Evolutionary conservation across 345 rosid genomes (phyloP).

Genomic region (Salix purpurea): DNA sequence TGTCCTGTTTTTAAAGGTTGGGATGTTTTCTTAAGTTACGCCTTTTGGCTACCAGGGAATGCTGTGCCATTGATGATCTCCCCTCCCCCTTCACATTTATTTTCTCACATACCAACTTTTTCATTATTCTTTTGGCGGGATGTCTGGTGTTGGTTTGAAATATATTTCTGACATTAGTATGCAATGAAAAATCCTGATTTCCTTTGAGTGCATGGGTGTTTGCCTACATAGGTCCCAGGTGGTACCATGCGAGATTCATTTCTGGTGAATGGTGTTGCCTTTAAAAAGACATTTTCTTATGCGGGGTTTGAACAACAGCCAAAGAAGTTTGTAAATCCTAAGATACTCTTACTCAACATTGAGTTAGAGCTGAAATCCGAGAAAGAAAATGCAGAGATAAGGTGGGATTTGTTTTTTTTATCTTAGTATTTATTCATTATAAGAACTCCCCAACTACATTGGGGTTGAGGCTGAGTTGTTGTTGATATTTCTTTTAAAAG

Average conservation of each 20-base stretch:
- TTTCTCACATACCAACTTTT: too few species aligned
- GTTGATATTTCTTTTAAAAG: not conserved
- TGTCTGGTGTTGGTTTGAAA: not conserved
- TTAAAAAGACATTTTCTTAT: constrained; percentile 97
- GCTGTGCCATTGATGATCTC: not conserved
- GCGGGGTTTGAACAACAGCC: constrained; percentile 99
- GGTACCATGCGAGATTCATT: constrained; percentile 96
- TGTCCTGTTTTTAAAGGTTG: not conserved
- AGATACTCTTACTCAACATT: constrained; percentile 75
- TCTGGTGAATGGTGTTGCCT: constrained; percentile 95
- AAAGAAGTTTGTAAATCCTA: constrained; percentile 79
- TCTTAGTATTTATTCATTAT: not conserved
- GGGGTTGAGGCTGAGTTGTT: not conserved
- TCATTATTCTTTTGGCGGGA: not conserved
- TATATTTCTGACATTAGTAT: not conserved
- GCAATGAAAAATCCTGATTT: constrained; percentile 8
- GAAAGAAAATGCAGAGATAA: constrained; percentile 98
- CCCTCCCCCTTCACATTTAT: not conserved
- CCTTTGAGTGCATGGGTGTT: not conserved
- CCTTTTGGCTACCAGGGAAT: not conserved
- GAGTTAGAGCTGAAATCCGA: constrained; percentile 97
- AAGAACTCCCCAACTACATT: not conserved
- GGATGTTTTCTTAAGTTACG: not conserved
- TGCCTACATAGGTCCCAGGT: constrained; percentile 72
- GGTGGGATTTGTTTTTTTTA: constrained; percentile 36